These are phyloP conservation scores for Davidsoniella neocaledoniae DNA, from an alignment of 2,329 filamentous ascomycete species.

Conservation along the genomic window DNA sequence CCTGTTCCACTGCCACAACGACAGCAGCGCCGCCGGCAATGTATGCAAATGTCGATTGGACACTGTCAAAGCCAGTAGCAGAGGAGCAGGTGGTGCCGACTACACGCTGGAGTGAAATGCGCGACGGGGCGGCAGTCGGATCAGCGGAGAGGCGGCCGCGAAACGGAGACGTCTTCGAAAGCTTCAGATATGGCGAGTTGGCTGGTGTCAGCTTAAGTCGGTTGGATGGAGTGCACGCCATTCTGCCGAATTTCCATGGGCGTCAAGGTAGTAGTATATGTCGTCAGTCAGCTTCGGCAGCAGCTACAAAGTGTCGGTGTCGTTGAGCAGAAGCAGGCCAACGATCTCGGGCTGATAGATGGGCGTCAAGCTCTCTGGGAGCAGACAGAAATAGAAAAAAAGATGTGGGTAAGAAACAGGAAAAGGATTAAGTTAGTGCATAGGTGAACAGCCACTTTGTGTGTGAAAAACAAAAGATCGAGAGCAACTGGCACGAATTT, in stretches of 20 bases:
- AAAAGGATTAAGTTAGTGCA: too few species aligned
- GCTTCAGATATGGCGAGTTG: constrained; percentile 52
- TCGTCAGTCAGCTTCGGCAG: too few species aligned
- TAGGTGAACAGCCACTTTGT: background rate
- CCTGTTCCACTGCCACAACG: constrained; percentile 59
- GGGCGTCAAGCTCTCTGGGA: too few species aligned
- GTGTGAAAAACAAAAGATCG: background rate
- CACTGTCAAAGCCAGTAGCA: constrained; percentile 71
- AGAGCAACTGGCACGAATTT: too few species aligned
- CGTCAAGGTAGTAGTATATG: constrained; percentile 10
- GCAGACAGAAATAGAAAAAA: too few species aligned
- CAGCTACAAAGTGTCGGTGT: too few species aligned
- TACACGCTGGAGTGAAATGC: constrained; percentile 62
- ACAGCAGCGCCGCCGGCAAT: constrained; percentile 90
- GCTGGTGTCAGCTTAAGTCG: constrained; percentile 58
- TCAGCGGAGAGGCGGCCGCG: constrained; percentile 32
- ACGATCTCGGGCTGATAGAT: background rate
- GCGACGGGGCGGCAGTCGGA: constrained; percentile 29
- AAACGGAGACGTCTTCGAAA: constrained; percentile 41
- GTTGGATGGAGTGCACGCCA: constrained; percentile 41
- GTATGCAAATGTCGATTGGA: constrained; percentile 68
- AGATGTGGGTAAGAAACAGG: too few species aligned
- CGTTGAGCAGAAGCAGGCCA: background rate
- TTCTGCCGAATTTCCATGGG: constrained; percentile 34
- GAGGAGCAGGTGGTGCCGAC: constrained; percentile 80